These are phyloP conservation scores for Aspergillus sp. DNA, from an alignment of 2,329 filamentous ascomycete genomes.

Conservation along the genomic window DNA sequence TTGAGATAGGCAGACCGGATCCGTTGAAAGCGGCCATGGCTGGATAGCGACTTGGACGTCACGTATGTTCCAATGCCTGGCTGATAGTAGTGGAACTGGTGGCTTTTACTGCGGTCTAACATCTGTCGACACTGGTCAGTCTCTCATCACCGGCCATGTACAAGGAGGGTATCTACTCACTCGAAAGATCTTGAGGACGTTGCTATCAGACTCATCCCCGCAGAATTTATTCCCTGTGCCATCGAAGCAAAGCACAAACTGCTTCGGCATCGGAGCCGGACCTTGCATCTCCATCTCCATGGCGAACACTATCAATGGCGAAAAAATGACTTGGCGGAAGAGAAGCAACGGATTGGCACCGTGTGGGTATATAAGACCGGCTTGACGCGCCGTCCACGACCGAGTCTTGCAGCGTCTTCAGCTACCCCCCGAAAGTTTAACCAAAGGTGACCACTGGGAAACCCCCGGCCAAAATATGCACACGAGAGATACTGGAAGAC, in stretches of 20 bases:
- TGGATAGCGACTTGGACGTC: slow-evolving; percentile 32
- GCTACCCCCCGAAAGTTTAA: slow-evolving; percentile 2
- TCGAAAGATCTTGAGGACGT: slow-evolving; percentile 48
- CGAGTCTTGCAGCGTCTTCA: slow-evolving; percentile 8
- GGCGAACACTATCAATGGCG: neutral
- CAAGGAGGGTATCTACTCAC: slow-evolving; percentile 24
- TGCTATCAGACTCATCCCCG: slow-evolving; percentile 46
- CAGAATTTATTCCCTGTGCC: slow-evolving; percentile 46
- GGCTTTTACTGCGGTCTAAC: slow-evolving; percentile 39
- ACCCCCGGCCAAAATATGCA: slow-evolving; percentile 2
- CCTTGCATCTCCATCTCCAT: slow-evolving; percentile 9
- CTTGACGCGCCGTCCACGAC: neutral
- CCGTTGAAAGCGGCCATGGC: slow-evolving; percentile 33
- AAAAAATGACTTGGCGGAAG: neutral
- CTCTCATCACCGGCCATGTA: neutral
- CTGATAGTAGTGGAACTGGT: slow-evolving; percentile 45
- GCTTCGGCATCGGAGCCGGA: slow-evolving; percentile 25
- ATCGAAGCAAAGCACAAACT: slow-evolving; percentile 45
- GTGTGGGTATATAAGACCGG: slow-evolving; percentile 3
- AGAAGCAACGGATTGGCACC: slow-evolving; percentile 4
- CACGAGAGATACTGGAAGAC: neutral
- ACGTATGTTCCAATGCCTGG: slow-evolving; percentile 48
- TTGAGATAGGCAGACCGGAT: slow-evolving; percentile 55
- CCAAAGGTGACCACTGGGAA: neutral
- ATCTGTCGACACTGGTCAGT: slow-evolving; percentile 25